These are phyloP conservation scores for Neophaeococcomyces mojaviensis DNA, from an alignment of 2,329 filamentous ascomycete genomes.

Conservation along the genomic window DNA sequence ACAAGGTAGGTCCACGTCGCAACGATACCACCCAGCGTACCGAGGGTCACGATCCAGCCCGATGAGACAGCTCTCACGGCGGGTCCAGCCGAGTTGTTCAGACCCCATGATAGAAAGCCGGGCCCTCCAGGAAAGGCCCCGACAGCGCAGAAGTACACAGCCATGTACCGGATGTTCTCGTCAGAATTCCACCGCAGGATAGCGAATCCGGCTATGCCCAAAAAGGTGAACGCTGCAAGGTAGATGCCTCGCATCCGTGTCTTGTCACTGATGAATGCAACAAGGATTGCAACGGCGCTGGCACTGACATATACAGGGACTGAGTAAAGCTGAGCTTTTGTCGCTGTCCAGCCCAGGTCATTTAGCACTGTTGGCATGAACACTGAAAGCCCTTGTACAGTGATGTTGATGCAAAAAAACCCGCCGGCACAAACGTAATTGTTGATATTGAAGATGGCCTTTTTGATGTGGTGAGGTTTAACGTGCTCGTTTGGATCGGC, in stretches of 20 bases:
- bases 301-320: slow-evolving; percentile 64
- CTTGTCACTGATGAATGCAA: slow-evolving; percentile 58
- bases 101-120: slow-evolving; percentile 75
- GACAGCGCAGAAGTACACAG: slow-evolving; percentile 73
- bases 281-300: slow-evolving; percentile 54
- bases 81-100: slow-evolving; percentile 60
- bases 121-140: slow-evolving; percentile 85
- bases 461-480: slow-evolving; percentile 16
- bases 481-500: slow-evolving; percentile 17
- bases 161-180: slow-evolving; percentile 57
- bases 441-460: slow-evolving; percentile 21
- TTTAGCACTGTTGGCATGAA: slow-evolving; percentile 57
- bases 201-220: slow-evolving; percentile 59
- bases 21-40: slow-evolving; percentile 71
- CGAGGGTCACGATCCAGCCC: slow-evolving; percentile 71
- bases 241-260: slow-evolving; percentile 57
- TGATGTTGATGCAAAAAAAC: slow-evolving; percentile 57
- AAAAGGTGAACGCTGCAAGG: slow-evolving; percentile 48
- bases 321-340: slow-evolving; percentile 64
- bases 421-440: slow-evolving; percentile 16
- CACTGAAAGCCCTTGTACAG: slow-evolving; percentile 57
- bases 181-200: slow-evolving; percentile 57
- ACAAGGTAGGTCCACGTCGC: slow-evolving; percentile 43
- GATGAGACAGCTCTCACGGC: slow-evolving; percentile 62
- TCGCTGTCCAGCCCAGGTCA: slow-evolving; percentile 60